Base-by-base conservation (phyloP, 805 yeast species). In the Teunomyces tritomae region DNA sequence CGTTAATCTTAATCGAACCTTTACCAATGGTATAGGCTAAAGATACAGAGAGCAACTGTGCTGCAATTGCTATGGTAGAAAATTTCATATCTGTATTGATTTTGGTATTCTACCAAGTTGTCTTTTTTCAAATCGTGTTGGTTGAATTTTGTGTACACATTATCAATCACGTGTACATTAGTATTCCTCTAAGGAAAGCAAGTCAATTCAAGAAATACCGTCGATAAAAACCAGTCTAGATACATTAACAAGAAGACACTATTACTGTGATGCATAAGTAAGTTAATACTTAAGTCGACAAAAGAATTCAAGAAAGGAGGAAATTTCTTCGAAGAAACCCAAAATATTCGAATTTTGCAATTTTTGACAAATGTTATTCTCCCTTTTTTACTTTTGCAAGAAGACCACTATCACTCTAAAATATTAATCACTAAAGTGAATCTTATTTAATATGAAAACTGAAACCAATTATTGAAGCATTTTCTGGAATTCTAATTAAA, bases 1-100 rank as follows among this genome's bases (percentile, higher is more conserved):
- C 57, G 29, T 60, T 63, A 37, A 70, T 57, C 14, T 56, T 54
- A 14, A 71, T 60, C 8, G 61, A 44, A 1, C 73, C 75, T 37
- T 60, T 57, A 2, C 56, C 48, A 35, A 68, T 56, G n/a, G 65
- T 42, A 46, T 59, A 67, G 9, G 71, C 73, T 13, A 54, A 41
- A 5, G 62, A 51, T n/a, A 53, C 41, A 16, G 63, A 54, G 17
- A 57, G 16, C 43, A 62, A 51, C 37, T 58, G 61, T 47, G 56
- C 47, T 35, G 60, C 54, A 20, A 51, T 32, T 17, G 53, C 53
- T 36, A 52, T 33, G 46, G 49, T 37, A 33, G 54, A 37, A 16
- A 58, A 53, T 53, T 58, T 62, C 69, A 64, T 62, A 20, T 32
- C 24, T 53, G 48, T 37, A 26, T 39, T 14, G 36, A 20, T 27